Conservation (phyloP, 208 protist species). For the Tritrichomonas foetus region DNA sequence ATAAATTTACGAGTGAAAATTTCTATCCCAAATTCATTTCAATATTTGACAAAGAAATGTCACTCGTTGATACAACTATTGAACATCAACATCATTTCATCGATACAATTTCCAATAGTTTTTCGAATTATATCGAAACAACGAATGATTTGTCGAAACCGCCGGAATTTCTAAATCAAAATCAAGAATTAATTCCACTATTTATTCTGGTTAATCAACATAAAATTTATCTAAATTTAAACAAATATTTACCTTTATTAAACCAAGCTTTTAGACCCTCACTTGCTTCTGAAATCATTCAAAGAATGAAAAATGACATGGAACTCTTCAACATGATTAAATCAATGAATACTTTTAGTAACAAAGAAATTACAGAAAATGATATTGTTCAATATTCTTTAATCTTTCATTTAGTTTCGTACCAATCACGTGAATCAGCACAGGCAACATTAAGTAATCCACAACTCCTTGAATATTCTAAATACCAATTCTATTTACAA, state of each 20-base stretch:
- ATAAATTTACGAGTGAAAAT: background rate
- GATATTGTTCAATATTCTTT: background rate
- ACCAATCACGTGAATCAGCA: background rate
- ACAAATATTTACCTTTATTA: background rate
- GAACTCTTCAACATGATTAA: no score
- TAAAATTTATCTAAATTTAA: background rate
- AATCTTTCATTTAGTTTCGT: background rate
- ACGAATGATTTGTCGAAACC: background rate
- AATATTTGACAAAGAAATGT: background rate
- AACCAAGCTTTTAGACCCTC: background rate
- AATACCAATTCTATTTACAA: background rate
- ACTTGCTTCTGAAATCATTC: background rate
- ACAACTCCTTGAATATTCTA: background rate
- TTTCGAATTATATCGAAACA: background rate
- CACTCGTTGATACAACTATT: background rate
- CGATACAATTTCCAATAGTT: background rate
- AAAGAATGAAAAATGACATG: background rate
- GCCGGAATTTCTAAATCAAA: background rate
- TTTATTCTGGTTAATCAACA: background rate
- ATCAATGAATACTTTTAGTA: no score
- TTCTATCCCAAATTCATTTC: background rate
- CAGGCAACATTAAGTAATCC: background rate
- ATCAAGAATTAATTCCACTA: background rate
- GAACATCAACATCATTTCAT: background rate
- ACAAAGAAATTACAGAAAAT: background rate